Base-by-base conservation (phyloP, 768 basidiomycete species). In the Tricholoma saponaceum region DNA sequence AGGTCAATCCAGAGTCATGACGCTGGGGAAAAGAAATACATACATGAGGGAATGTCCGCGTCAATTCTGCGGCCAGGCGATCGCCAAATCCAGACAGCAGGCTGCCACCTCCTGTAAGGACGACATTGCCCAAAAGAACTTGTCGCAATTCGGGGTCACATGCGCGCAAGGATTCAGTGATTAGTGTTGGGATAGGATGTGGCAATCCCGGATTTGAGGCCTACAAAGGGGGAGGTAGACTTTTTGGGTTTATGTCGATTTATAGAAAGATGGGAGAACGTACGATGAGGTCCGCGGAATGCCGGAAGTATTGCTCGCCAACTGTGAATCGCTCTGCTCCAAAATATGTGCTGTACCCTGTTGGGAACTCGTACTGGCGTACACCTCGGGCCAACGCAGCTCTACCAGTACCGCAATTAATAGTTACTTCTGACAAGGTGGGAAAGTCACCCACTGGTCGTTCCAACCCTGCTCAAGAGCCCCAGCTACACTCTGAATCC, bases 51-150 rank as follows among this genome's bases (percentile, higher is more conserved):
- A 92, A 87, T 57, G 86, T 77, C 56, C 87, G 79, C 35, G 76
- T 73, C 8, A 98, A 74, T 70, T 99, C 97, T 54, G 78, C 77
- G 58, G 84, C 78, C 46, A 98, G 77, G 16, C 97, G 82, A 65
- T 98, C 95, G 25, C 82, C 81, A 60, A 98, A 84, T 18, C 97
- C 97, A 32, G 87, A 74, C 58, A 96, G 87, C 44, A 93, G 75
- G 57, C 89, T 92, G 35, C 95, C 91, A 9, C 95, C 96, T 7
- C 97, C 97, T n/a, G 93, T 91, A 47, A 98, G 83, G 50, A 99
- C 95, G 52, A 99, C 87, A 66, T 98, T 98, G 60, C 89, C 85
- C 67, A 96, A 83, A 25, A 99, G 84, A 18, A 90, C 87, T 58
- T 92, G 89, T 26, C 95, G 89, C 56, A 98, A 75, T 70, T 99